Evolutionary conservation across 352 stramenopile genomes (phyloP), one percentile per base, ranked within the genome.

Genomic region (Plasmopara viticola): DNA sequence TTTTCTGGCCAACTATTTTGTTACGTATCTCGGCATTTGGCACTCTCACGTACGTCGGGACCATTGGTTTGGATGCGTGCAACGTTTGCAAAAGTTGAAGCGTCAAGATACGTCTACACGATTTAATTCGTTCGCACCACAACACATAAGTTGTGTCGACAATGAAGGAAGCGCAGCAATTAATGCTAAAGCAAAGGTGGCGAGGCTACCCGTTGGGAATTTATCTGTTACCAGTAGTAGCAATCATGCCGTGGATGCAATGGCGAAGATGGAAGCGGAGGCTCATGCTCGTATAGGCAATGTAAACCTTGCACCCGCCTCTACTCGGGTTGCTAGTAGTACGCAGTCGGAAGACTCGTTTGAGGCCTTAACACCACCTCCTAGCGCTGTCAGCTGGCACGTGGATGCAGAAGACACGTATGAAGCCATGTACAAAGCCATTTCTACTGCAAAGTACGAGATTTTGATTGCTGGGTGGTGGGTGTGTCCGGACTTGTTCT

Each of bases 381-480:
- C 80, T 18, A 78, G 74, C 20, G 68, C 79, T 51, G 65, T 94
- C 7, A 86, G 79, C 25, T 95, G 84, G 84, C 81, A 90, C 59
- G 84, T 95, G 14, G 84, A 95, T 56, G 84, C 70, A 17, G 77
- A 95, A 71, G 79, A 93, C 52, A 91, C 84, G 12, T 95, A 91
- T 47, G 73, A 70, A 44, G 82, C 85, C 9, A 91, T 96, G 70
- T 87, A 79, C 53, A 76, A 91, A 35, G 86, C 86, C n/a, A 87
- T 97, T 47, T 74, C 66, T 8, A 78, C 75, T 30, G 87, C 88
- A 6, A 93, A 90, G 68, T 87, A 83, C 48, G 78, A 95, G 49
- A 92, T 97, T 25, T 66, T 96, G 35, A 95, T 97, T 54, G 84
- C 86, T 12, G 88, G 83, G 13, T 97, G 88, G 88, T 96, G 89